Base-by-base conservation (phyloP, 169 alveolate genomes). In the Amoebophrya sp. region DNA sequence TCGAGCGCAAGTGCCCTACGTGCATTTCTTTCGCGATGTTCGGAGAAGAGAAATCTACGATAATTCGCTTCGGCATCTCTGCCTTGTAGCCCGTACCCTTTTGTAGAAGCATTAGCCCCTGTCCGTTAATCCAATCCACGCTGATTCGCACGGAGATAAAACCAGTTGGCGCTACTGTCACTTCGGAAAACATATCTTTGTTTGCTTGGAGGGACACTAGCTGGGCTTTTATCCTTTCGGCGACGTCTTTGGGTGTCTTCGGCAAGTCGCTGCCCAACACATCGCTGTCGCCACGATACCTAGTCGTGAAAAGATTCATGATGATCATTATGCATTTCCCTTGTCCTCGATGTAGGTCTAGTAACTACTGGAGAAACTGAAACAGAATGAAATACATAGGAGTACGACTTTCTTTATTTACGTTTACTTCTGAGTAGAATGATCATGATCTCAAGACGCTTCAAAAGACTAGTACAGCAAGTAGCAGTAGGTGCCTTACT, bases 11-110 rank as follows among this genome's bases (percentile, higher is more conserved):
- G 94, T 99, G 99, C 23, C 99, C 99, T 10, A 99, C 99, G 95
- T 99, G 99, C 99, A 99, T 99, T 93, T 99, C 99, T 95, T 99
- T 99, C 54, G 99, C 99, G 91, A 99, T 98, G 94, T 99, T 99
- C 41, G 99, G 99, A 41, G 99, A 97, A 33, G 99, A 98, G 93
- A 97, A 98, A 94, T 99, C 99, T 0, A 99, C 99, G n/a, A 96
- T 95, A n/a, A 96, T 97, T 18, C 94, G 41, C 26, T 14, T 41
- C n/a, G 90, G 0, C 34, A 24, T 54, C 41, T 6, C 40, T 26
- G 40, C 34, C 39, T 40, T 33, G 55, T 40, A 89, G 65, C 65
- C 18, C 65, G 65, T 47, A 47, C 29, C 6, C 65, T 47, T 6
- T 47, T 6, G 18, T 18, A 47, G 65, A 18, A 47, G 65, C 65